These are phyloP conservation scores for Blastobotrys serpentis DNA, from an alignment of 1,139 yeast species.

Conservation along the genomic window DNA sequence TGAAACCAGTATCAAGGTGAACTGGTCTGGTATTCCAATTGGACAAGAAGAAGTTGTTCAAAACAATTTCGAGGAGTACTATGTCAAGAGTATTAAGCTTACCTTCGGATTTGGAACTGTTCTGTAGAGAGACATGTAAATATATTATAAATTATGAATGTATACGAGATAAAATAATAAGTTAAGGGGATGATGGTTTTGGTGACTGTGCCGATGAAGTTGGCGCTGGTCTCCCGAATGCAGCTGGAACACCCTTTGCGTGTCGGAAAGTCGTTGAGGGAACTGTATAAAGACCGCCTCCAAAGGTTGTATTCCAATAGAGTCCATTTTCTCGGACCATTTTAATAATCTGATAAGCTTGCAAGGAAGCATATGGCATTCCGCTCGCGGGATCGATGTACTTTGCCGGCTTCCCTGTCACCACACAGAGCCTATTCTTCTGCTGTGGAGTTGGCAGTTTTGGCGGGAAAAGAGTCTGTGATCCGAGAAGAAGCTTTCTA, in stretches of 20 bases:
- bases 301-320: slow-evolving; percentile 71
- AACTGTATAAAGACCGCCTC: slow-evolving; percentile 63
- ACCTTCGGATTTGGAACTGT: slow-evolving; percentile 79
- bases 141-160: slow-evolving; percentile 7
- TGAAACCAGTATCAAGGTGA: slow-evolving; percentile 78
- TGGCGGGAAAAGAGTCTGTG: slow-evolving; percentile 43
- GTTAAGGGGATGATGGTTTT: slow-evolving; percentile 1
- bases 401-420: slow-evolving; percentile 75
- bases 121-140: slow-evolving; percentile 23
- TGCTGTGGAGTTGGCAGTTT: slow-evolving; percentile 18
- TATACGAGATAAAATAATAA: not conserved
- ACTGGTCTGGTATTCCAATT: slow-evolving; percentile 87
- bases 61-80: slow-evolving; percentile 83
- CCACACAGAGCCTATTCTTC: slow-evolving; percentile 52
- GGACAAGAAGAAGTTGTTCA: slow-evolving; percentile 95
- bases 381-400: slow-evolving; percentile 83
- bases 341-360: slow-evolving; percentile 69
- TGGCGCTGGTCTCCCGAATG: slow-evolving; percentile 32
- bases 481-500: slow-evolving; percentile 57
- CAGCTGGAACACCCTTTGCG: slow-evolving; percentile 88
- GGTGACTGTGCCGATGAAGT: too few species aligned
- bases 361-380: slow-evolving; percentile 80
- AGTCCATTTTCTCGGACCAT: slow-evolving; percentile 62
- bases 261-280: slow-evolving; percentile 56
- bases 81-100: slow-evolving; percentile 79